Percentiles rank a stretch among this genome's conserved stretches.
Conservation (phyloP, 305 asterid genomes). For the Fraxinus floribunda region DNA sequence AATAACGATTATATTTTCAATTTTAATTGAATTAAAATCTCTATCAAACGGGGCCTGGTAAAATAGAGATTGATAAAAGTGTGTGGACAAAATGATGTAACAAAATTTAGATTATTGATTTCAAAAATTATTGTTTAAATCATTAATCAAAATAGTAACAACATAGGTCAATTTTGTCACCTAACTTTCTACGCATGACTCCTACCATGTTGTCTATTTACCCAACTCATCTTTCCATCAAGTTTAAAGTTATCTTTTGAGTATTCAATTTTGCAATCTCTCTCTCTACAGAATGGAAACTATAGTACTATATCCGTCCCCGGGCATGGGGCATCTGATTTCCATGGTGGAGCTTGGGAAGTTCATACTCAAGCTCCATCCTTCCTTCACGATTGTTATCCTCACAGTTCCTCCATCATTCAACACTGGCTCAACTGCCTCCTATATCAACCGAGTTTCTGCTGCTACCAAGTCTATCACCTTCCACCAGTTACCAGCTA, state of each 20-base stretch:
- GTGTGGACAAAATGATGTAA: too few relatives aligned
- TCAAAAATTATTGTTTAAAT: too few relatives aligned
- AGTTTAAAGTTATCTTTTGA: neutral
- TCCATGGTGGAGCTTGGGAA: constrained; percentile 81
- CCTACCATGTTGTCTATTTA: neutral
- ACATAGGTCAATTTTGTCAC: too few relatives aligned
- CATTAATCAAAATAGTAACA: too few relatives aligned
- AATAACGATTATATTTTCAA: too few relatives aligned
- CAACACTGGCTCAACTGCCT: constrained; percentile 51
- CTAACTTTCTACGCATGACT: too few relatives aligned
- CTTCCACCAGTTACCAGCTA: constrained; percentile 40
- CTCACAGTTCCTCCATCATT: constrained; percentile 32
- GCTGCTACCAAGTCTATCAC: constrained; percentile 41
- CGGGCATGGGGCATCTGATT: constrained; percentile 65
- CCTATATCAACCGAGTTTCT: constrained; percentile 48
- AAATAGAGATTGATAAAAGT: too few relatives aligned
- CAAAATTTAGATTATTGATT: too few relatives aligned
- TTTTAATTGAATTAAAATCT: too few relatives aligned
- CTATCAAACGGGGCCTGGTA: too few relatives aligned
- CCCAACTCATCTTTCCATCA: neutral
- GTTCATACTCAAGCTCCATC: constrained; percentile 46
- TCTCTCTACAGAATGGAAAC: constrained; percentile 15
- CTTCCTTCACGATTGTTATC: constrained; percentile 37
- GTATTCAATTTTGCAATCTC: neutral
- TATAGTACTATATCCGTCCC: constrained; percentile 57